phyloP scores from a whole-genome alignment of 441 rosid genomes.

The Brassica hybrid region DNA sequence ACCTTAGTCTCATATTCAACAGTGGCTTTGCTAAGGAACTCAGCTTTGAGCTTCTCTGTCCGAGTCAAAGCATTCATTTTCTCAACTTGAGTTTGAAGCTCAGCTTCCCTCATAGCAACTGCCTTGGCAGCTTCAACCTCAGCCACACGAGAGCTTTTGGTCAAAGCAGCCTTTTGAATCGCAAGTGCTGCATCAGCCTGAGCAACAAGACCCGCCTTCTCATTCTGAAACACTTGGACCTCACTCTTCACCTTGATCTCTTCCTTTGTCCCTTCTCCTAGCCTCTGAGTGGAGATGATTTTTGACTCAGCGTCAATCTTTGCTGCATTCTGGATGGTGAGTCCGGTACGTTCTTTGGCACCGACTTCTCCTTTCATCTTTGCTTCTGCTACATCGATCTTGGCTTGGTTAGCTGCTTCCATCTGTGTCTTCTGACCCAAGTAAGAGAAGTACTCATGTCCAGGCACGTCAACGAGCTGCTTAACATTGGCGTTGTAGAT shows the following conservation, averaged over 20 bases:
- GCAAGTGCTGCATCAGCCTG: conserved; percentile 63
- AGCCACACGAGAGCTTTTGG: conserved; percentile 52
- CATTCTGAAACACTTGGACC: conserved; percentile 62
- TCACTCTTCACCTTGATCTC: conserved; percentile 59
- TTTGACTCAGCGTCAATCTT: no score
- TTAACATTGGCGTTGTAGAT: conserved; percentile 79
- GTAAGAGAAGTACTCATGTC: conserved; percentile 77
- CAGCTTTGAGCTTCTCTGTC: conserved; percentile 75
- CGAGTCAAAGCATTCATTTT: conserved; percentile 61
- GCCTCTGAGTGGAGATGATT: no score
- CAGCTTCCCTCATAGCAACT: no score
- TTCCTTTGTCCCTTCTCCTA: no score
- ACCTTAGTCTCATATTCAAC: conserved; percentile 77
- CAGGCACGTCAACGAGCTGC: conserved; percentile 78
- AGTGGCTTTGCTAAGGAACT: conserved; percentile 65
- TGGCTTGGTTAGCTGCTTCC: conserved; percentile 84
- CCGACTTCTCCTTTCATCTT: conserved; percentile 72
- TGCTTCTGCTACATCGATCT: conserved; percentile 66
- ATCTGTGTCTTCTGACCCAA: conserved; percentile 82
- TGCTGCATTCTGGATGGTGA: conserved; percentile 67
- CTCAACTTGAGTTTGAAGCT: conserved; percentile 66
- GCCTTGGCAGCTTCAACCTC: conserved; percentile 69
- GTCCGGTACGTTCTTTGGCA: conserved; percentile 52
- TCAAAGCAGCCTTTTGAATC: conserved; percentile 61
- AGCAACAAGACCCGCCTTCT: conserved; percentile 61